Evolutionary conservation across 108 stramenopile species (phyloP).

Genomic region (Mediolabrus comicus): DNA sequence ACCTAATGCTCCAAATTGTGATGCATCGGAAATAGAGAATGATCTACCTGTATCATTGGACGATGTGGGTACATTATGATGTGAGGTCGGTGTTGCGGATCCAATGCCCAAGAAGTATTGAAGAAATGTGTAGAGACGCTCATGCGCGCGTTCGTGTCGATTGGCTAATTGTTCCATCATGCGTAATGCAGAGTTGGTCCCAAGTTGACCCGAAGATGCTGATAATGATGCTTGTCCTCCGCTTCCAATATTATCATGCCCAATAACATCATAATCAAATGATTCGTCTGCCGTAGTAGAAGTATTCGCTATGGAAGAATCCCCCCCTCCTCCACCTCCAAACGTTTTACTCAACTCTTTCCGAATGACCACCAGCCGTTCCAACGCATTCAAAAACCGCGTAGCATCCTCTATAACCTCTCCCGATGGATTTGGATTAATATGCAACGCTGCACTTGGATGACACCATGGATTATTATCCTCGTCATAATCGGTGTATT

Average conservation of each 20-base stretch:
- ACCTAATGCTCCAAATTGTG: slow-evolving; percentile 16
- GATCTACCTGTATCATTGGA: slow-evolving; percentile 19
- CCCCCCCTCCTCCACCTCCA: slow-evolving; percentile 15
- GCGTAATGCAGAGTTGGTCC: slow-evolving; percentile 70
- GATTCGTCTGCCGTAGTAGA: neutral
- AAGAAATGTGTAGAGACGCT: slow-evolving; percentile 84
- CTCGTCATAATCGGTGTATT: slow-evolving; percentile 1
- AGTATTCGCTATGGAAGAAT: slow-evolving; percentile 9
- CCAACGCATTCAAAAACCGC: slow-evolving; percentile 74
- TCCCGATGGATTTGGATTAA: slow-evolving; percentile 15
- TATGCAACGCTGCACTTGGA: slow-evolving; percentile 18
- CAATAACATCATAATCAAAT: neutral
- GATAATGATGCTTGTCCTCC: neutral
- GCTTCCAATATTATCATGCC: neutral
- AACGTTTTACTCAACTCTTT: slow-evolving; percentile 63
- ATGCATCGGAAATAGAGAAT: neutral
- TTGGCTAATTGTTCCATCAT: slow-evolving; percentile 84
- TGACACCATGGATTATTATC: slow-evolving; percentile 25
- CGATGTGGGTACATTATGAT: slow-evolving; percentile 35
- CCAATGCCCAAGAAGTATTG: slow-evolving; percentile 65
- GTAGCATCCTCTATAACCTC: slow-evolving; percentile 51
- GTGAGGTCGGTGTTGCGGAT: slow-evolving; percentile 14
- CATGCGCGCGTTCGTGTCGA: slow-evolving; percentile 85
- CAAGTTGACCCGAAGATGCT: slow-evolving; percentile 29
- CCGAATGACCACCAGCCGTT: slow-evolving; percentile 68